Evolutionary conservation across 495 filamentous ascomycete genomes (phyloP).

Genomic region (Hypoxylon trugodes): DNA sequence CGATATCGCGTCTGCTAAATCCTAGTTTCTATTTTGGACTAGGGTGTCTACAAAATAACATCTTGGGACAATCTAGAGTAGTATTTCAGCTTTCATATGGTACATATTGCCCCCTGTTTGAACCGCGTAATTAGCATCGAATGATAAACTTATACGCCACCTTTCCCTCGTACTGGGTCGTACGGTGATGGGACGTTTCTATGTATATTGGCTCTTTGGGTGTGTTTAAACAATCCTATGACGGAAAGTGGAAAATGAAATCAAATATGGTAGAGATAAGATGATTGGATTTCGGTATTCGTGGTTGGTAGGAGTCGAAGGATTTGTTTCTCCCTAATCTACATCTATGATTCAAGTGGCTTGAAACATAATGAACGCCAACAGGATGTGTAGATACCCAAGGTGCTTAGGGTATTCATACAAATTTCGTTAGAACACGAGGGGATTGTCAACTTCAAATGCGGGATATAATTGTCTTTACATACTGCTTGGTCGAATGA

Average conservation of each 20-base stretch:
- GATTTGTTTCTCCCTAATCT: neutral
- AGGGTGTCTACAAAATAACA: too few relatives aligned
- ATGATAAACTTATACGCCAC: conserved; percentile 6
- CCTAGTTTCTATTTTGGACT: too few relatives aligned
- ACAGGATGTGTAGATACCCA: conserved; percentile 3
- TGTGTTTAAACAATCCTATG: conserved; percentile 5
- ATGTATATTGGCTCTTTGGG: neutral
- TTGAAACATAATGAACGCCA: neutral
- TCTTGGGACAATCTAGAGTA: neutral
- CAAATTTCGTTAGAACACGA: too few relatives aligned
- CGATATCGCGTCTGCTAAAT: too few relatives aligned
- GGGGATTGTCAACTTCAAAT: neutral
- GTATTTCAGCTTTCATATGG: neutral
- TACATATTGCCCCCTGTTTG: conserved; percentile 21
- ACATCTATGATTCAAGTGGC: conserved; percentile 5
- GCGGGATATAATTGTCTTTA: neutral
- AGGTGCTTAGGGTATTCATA: too few relatives aligned
- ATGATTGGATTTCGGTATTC: conserved; percentile 2
- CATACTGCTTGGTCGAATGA: too few relatives aligned
- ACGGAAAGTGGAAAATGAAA: conserved; percentile 1
- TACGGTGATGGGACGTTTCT: conserved; percentile 31
- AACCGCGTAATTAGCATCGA: conserved; percentile 10
- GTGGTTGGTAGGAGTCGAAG: conserved; percentile 21
- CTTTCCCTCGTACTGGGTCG: conserved; percentile 1
- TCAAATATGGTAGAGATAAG: conserved; percentile 7